Base-by-base conservation (phyloP, 495 filamentous ascomycete species). In the Podospora conica region DNA sequence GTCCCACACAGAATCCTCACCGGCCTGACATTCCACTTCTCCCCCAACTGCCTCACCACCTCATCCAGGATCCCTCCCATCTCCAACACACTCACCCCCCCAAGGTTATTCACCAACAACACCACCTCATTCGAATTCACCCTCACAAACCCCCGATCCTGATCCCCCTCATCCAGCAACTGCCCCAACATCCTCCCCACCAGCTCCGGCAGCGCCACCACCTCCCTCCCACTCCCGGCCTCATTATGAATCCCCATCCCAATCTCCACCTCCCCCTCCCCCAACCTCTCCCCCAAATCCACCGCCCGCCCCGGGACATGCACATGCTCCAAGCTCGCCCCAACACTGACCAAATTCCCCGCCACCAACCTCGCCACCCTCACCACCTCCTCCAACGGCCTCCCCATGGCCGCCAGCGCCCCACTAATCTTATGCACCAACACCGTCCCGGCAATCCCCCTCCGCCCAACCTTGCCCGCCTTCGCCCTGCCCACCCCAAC, bases 191-290 rank as follows among this genome's bases (percentile, higher is more conserved):
- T 95, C 55, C 78, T 89, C 66, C 81, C 77, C 55, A 97, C 89
- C 59, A 96, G 79, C 67, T 86, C 85, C 2, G 85, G 82, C 22
- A 98, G 79, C 67, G 86, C 82, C 5, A 87, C 81, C 22, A 76
- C 78, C 66, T 87, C 90, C 56, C 90, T 83, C 71, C 88, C 90
- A 15, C 87, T 93, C 1, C 95, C 95, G 1, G 91, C 86, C 77
- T 98, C 95, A 73, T 98, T 98, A 76, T 98, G 95, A 75, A 98
- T 97, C 11, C 95, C 95, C 95, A 98, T 98, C 20, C 95, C 95
- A 69, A 98, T 83, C 80, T 98, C 95, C 22, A 96, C 87, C 79
- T 98, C 90, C 54, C 86, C 88, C 0, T 81, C 73, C 29, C 79
- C 80, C 65, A 96, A 77, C 5, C 78, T 77, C 55, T 87, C 89